These are phyloP conservation scores for Apiotrichum porosum DNA, from an alignment of 1,284 basidiomycete genomes.

Conservation along the genomic window DNA sequence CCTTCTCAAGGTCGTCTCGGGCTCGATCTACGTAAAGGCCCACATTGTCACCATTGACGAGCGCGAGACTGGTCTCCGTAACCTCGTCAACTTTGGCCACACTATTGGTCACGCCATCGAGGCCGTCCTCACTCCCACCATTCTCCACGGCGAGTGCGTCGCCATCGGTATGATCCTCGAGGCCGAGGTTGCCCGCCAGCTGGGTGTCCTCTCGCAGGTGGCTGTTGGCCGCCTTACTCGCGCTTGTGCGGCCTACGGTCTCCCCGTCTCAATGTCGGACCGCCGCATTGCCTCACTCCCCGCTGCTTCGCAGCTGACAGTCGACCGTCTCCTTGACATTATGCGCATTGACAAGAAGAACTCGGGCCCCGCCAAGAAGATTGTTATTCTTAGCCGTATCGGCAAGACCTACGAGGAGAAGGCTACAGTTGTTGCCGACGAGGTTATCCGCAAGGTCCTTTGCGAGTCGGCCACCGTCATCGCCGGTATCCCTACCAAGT, in stretches of 20 bases:
- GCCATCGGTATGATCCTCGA: constrained; percentile 90
- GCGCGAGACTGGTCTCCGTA: constrained; percentile 88
- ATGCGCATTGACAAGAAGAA: constrained; percentile 98
- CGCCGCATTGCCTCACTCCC: constrained; percentile 68
- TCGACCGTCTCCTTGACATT: constrained; percentile 82
- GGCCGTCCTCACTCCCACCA: constrained; percentile 80
- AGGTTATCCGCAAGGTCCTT: constrained; percentile 72
- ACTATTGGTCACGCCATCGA: constrained; percentile 95
- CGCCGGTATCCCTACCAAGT: constrained; percentile 60
- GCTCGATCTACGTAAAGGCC: constrained; percentile 84
- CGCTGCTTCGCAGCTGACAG: constrained; percentile 65
- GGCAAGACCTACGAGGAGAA: constrained; percentile 89
- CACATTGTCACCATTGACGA: constrained; percentile 94
- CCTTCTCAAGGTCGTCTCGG: constrained; percentile 70
- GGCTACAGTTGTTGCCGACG: constrained; percentile 78
- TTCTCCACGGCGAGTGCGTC: constrained; percentile 91
- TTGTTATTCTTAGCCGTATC: constrained; percentile 85
- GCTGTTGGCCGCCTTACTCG: constrained; percentile 80
- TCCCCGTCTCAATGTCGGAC: constrained; percentile 74
- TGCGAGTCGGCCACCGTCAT: constrained; percentile 70
- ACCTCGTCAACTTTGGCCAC: constrained; percentile 96
- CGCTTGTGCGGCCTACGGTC: constrained; percentile 77
- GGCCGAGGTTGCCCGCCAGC: constrained; percentile 80
- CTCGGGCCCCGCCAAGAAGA: constrained; percentile 77
- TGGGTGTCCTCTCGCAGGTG: constrained; percentile 80